phyloP scores from a whole-genome alignment of 192 early-diverging fungal species.

The Bifiguratus adelaidae region DNA sequence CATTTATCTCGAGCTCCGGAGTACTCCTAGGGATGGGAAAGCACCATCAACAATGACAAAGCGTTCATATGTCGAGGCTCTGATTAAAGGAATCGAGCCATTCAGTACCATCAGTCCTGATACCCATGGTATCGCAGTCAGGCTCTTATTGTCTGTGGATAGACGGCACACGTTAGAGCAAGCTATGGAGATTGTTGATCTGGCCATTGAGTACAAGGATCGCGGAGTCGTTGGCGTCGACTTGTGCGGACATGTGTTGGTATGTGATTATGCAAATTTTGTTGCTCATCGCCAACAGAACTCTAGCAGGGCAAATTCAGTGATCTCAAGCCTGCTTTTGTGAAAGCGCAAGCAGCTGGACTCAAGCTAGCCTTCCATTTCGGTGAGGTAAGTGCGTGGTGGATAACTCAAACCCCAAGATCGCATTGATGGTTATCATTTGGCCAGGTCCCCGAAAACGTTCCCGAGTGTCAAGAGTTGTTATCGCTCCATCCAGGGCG shows the following conservation, averaged over 20 bases:
- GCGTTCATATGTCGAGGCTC: conserved; percentile 25
- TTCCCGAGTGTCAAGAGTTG: conserved; percentile 26
- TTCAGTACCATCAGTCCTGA: conserved; percentile 5
- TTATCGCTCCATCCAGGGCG: conserved; percentile 30
- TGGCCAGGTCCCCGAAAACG: conserved; percentile 11
- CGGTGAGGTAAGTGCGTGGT: conserved; percentile 25
- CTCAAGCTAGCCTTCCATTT: conserved; percentile 43
- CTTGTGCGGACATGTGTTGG: conserved; percentile 42
- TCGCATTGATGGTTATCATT: background rate
- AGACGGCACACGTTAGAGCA: conserved; percentile 29
- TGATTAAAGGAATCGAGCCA: conserved; percentile 16
- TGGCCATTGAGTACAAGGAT: conserved; percentile 27
- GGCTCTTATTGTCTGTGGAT: conserved; percentile 44
- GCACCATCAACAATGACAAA: conserved; percentile 30
- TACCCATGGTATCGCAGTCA: conserved; percentile 19
- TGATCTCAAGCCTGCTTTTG: conserved; percentile 29
- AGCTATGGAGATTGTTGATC: conserved; percentile 33
- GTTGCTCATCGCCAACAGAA: background rate
- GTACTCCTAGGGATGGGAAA: conserved; percentile 32
- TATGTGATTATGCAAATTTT: background rate
- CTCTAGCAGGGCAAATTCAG: conserved; percentile 23
- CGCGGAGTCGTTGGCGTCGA: conserved; percentile 43
- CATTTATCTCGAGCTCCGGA: conserved; percentile 45
- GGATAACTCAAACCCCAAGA: background rate
- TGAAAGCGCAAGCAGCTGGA: conserved; percentile 27